A percentile compares a stretch with the other conserved stretches of the same genome.
These are phyloP conservation scores for Kodamaea nitidulidarum DNA, from an alignment of 805 yeast genomes.

Conservation along the genomic window DNA sequence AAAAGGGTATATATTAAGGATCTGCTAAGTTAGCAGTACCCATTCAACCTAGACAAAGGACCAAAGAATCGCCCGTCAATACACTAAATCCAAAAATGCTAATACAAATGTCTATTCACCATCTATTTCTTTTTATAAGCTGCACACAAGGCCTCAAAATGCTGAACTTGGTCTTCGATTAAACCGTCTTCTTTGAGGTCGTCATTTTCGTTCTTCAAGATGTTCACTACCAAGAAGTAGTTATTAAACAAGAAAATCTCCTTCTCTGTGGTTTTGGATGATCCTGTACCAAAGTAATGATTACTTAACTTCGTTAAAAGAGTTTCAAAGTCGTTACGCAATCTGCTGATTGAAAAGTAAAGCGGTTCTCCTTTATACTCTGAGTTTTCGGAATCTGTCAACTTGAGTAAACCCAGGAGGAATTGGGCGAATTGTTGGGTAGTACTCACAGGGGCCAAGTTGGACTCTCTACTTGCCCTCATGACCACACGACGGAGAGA, in stretches of 20 bases:
- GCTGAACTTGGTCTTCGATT: conserved; percentile 34
- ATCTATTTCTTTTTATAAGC: conserved; percentile 28
- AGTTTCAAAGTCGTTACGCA: conserved; percentile 78
- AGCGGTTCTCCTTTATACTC: conserved; percentile 61
- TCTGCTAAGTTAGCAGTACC: no score
- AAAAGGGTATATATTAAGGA: no score
- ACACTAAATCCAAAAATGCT: no score
- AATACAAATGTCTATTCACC: no score
- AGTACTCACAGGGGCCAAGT: conserved; percentile 47
- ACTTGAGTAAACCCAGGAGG: conserved; percentile 63
- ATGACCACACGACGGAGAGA: conserved; percentile 52
- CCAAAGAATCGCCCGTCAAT: no score
- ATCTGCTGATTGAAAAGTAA: conserved; percentile 59
- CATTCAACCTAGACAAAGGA: no score
- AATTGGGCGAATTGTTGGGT: conserved; percentile 79
- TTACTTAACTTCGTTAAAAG: conserved; percentile 66
- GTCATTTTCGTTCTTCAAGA: conserved; percentile 41
- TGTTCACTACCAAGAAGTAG: conserved; percentile 58
- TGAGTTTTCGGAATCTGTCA: conserved; percentile 28
- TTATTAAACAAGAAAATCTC: conserved; percentile 75
- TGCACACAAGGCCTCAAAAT: conserved; percentile 37
- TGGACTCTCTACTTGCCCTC: conserved; percentile 23
- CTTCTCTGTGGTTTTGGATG: conserved; percentile 41
- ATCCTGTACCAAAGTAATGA: conserved; percentile 28
- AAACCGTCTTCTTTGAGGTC: conserved; percentile 19